Percentiles rank a stretch among this genome's conserved stretches.
Evolutionary conservation across 2,329 filamentous ascomycete genomes (phyloP).

Genomic region (Aulographum hederae): DNA sequence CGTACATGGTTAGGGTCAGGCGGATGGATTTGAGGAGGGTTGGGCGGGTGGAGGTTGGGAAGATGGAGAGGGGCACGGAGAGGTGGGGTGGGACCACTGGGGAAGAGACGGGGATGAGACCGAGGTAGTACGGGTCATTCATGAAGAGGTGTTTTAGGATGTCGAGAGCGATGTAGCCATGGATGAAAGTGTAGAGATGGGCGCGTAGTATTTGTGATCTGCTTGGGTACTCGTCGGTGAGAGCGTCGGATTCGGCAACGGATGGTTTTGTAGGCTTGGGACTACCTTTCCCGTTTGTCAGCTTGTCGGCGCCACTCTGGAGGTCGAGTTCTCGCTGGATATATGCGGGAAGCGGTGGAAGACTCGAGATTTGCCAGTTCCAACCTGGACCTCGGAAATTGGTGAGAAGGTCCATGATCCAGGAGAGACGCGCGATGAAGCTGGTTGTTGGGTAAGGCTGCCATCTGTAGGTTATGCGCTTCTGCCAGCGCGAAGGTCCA

Average conservation of each 20-base stretch:
- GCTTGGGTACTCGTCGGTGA: too few species aligned
- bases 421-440: slow-evolving; percentile 36
- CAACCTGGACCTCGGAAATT: slow-evolving; percentile 34
- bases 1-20: not conserved
- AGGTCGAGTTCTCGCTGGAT: slow-evolving; percentile 19
- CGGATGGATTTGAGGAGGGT: slow-evolving; percentile 27
- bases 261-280: slow-evolving; percentile 5
- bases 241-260: slow-evolving; percentile 17
- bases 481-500: not conserved
- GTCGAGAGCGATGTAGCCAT: slow-evolving; percentile 52
- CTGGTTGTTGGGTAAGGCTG: slow-evolving; percentile 29
- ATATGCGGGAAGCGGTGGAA: slow-evolving; percentile 24
- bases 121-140: slow-evolving; percentile 62
- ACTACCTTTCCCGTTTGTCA: too few species aligned
- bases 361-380: slow-evolving; percentile 35
- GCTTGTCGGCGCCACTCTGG: slow-evolving; percentile 6
- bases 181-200: slow-evolving; percentile 23
- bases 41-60: slow-evolving; percentile 20
- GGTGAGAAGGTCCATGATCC: slow-evolving; percentile 34
- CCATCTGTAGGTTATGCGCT: slow-evolving; percentile 20
- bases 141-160: slow-evolving; percentile 48
- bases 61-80: slow-evolving; percentile 23
- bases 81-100: slow-evolving; percentile 26
- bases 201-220: slow-evolving; percentile 15
- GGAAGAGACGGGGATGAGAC: slow-evolving; percentile 20